Conservation (phyloP, 805 yeast genomes). For the Ogataea methylovora region DNA sequence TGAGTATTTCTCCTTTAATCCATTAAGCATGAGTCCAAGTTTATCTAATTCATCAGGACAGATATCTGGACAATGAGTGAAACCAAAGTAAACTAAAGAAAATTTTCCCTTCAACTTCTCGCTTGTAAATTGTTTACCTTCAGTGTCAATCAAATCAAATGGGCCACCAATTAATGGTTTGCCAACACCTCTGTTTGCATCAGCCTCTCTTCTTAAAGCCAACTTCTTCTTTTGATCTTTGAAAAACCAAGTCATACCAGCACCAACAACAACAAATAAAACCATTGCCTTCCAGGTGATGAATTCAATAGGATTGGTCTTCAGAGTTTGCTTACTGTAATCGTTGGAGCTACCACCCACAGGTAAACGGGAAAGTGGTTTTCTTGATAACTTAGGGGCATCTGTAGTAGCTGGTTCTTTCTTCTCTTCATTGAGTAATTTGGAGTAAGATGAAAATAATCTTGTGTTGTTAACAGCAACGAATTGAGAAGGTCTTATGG, state of each 20-base stretch:
- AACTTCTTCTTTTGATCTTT: conserved; percentile 69
- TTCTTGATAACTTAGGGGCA: conserved; percentile 18
- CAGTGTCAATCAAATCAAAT: conserved; percentile 62
- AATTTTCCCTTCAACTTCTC: conserved; percentile 71
- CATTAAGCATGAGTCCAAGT: conserved; percentile 63
- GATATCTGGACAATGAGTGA: conserved; percentile 96
- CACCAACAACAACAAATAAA: conserved; percentile 62
- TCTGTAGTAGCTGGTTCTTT: not conserved
- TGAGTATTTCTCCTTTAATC: conserved; percentile 45
- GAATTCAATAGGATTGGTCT: conserved; percentile 49
- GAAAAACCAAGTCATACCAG: conserved; percentile 64
- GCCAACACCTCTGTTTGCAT: conserved; percentile 81
- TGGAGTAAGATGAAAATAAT: too few relatives aligned
- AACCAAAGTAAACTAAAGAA: conserved; percentile 88
- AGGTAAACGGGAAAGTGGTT: conserved; percentile 77
- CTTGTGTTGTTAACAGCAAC: too few relatives aligned
- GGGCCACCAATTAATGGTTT: conserved; percentile 92
- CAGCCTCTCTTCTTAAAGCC: conserved; percentile 70
- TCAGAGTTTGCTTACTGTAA: conserved; percentile 20
- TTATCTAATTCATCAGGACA: conserved; percentile 98
- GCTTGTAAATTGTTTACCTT: conserved; percentile 71
- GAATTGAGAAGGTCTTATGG: too few relatives aligned
- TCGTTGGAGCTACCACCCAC: conserved; percentile 50
- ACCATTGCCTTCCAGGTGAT: conserved; percentile 81
- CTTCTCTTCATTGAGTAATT: too few relatives aligned